Conservation (phyloP, 2,329 filamentous ascomycete genomes). For the Beauveria varroae region DNA sequence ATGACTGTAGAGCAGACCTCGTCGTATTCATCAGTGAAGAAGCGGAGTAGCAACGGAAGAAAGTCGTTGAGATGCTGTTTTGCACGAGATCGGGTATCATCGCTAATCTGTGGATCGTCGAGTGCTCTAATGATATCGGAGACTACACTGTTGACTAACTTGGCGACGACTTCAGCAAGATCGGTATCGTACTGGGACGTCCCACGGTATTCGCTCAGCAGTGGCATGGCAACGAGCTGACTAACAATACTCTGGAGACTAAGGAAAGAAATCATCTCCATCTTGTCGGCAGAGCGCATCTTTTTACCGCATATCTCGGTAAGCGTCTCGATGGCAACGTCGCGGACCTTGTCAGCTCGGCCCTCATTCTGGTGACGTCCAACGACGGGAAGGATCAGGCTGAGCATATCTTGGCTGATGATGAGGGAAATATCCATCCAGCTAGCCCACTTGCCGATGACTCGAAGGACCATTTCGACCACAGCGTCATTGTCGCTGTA, state of each 20-base stretch:
- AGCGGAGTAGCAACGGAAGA: slow-evolving; percentile 78
- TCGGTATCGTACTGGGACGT: slow-evolving; percentile 91
- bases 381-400: slow-evolving; percentile 76
- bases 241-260: slow-evolving; percentile 79
- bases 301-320: slow-evolving; percentile 97
- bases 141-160: slow-evolving; percentile 85
- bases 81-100: slow-evolving; percentile 63
- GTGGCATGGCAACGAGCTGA: slow-evolving; percentile 77
- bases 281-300: slow-evolving; percentile 91
- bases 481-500: slow-evolving; percentile 68
- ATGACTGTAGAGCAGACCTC: slow-evolving; percentile 96
- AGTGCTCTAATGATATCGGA: slow-evolving; percentile 81
- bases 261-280: slow-evolving; percentile 85
- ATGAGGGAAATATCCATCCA: slow-evolving; percentile 97
- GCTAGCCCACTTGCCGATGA: slow-evolving; percentile 95
- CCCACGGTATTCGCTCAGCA: slow-evolving; percentile 68
- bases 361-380: slow-evolving; percentile 59
- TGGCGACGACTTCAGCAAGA: slow-evolving; percentile 88
- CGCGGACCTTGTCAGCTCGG: slow-evolving; percentile 70
- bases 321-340: slow-evolving; percentile 88
- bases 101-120: slow-evolving; percentile 56
- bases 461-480: slow-evolving; percentile 80
- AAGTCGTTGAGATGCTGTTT: slow-evolving; percentile 78
- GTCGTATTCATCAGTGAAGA: slow-evolving; percentile 97
- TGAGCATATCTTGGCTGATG: slow-evolving; percentile 83